phyloP scores from a whole-genome alignment of 2,329 filamentous ascomycete genomes.

The Thielaviopsis musarum region DNA sequence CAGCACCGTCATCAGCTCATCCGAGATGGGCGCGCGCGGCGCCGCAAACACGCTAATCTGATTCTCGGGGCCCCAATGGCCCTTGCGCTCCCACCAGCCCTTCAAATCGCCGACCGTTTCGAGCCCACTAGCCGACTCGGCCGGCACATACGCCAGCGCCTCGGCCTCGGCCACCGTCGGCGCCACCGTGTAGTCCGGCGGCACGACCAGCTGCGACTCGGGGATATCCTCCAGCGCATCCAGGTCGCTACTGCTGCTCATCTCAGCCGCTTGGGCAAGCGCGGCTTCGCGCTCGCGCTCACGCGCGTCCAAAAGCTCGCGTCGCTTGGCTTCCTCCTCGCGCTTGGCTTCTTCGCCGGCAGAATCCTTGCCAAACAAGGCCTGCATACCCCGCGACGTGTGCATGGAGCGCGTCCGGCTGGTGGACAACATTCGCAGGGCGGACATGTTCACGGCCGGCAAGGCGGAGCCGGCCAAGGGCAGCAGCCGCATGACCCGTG shows the following conservation, averaged over 20 bases:
- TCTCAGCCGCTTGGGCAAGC: background rate
- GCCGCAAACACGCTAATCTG: slow-evolving; percentile 27
- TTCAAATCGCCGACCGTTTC: slow-evolving; percentile 29
- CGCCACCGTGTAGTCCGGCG: slow-evolving; percentile 12
- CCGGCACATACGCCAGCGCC: slow-evolving; percentile 29
- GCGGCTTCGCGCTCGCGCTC: slow-evolving; percentile 22
- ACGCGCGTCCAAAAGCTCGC: slow-evolving; percentile 19
- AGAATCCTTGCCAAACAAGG: slow-evolving; percentile 15
- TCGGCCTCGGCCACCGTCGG: slow-evolving; percentile 14
- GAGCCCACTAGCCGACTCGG: slow-evolving; percentile 27
- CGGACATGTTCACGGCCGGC: slow-evolving; percentile 8
- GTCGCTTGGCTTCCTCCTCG: slow-evolving; percentile 14
- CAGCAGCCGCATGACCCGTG: slow-evolving; percentile 21
- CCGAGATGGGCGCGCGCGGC: slow-evolving; percentile 22
- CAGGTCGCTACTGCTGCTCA: slow-evolving; percentile 15
- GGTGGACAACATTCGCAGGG: slow-evolving; percentile 13
- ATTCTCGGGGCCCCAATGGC: slow-evolving; percentile 33
- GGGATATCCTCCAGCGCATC: slow-evolving; percentile 8
- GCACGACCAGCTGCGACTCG: slow-evolving; percentile 13
- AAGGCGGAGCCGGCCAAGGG: slow-evolving; percentile 16
- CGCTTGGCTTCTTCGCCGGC: slow-evolving; percentile 10
- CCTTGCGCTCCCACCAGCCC: slow-evolving; percentile 36
- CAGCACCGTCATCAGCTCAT: slow-evolving; percentile 25
- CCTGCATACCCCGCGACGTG: slow-evolving; percentile 13
- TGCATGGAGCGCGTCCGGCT: slow-evolving; percentile 16